Conservation (phyloP, 148 eudicot genomes). For the Beta vulgaris region DNA sequence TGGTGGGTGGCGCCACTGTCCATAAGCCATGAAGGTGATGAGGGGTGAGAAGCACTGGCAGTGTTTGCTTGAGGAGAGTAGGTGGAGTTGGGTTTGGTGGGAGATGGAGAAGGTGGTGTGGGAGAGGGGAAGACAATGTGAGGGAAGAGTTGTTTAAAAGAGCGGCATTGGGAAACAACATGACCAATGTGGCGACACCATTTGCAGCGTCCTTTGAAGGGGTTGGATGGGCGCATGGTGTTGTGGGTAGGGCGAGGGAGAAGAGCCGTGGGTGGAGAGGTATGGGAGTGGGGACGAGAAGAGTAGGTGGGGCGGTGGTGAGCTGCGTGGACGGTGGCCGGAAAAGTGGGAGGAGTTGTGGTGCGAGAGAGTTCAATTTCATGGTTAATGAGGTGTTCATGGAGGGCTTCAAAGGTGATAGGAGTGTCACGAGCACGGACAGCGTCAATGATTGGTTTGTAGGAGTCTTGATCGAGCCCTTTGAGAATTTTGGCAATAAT, state of each 20-base stretch:
- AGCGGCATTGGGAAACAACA: neutral
- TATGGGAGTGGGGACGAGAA: neutral
- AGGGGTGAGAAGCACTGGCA: neutral
- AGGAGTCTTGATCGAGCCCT: neutral
- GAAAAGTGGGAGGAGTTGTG: neutral
- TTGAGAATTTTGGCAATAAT: neutral
- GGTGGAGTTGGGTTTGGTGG: neutral
- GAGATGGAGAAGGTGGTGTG: too few species aligned
- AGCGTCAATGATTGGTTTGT: too few species aligned
- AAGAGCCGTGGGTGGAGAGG: neutral
- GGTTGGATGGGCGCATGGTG: neutral
- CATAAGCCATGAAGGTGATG: constrained; percentile 3
- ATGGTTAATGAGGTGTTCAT: neutral
- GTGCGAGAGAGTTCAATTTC: neutral
- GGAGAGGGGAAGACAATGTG: neutral
- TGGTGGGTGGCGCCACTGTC: too few species aligned
- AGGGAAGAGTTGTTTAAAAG: neutral
- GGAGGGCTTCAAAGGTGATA: too few species aligned
- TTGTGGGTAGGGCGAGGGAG: neutral
- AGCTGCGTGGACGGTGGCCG: neutral
- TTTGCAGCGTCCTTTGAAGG: neutral
- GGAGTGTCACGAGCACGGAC: too few species aligned
- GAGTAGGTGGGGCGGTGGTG: neutral
- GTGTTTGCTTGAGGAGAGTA: constrained; percentile 8
- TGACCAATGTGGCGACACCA: neutral